Evolutionary conservation across 192 early-diverging fungal species (phyloP).

Genomic region (Umbelopsis isabellina): DNA sequence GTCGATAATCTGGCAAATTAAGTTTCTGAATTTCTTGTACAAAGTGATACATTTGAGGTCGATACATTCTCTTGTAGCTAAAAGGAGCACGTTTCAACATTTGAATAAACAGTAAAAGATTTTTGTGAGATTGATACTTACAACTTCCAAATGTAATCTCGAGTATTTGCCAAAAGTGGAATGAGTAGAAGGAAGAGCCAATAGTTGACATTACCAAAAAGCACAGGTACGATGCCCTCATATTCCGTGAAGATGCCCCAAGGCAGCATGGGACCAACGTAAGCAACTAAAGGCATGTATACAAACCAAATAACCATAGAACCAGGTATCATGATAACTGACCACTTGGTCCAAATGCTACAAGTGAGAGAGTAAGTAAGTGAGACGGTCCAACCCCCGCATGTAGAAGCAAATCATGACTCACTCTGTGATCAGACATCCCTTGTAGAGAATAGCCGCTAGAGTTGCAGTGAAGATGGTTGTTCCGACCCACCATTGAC

Average conservation of each 20-base stretch:
- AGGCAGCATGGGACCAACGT: slow-evolving; percentile 73
- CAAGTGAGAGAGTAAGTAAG: background rate
- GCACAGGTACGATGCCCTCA: slow-evolving; percentile 64
- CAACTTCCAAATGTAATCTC: slow-evolving; percentile 96
- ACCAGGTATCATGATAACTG: slow-evolving; percentile 86
- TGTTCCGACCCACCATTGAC: slow-evolving; percentile 91
- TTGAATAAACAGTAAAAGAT: background rate
- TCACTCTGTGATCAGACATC: slow-evolving; percentile 82
- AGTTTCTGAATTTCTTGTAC: slow-evolving; percentile 99
- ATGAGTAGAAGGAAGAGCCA: slow-evolving; percentile 87
- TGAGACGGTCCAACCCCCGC: background rate
- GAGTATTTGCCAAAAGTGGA: slow-evolving; percentile 76
- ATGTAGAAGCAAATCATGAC: background rate
- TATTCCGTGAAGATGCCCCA: slow-evolving; percentile 70
- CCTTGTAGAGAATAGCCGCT: slow-evolving; percentile 89
- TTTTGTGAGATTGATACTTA: slow-evolving; percentile 49
- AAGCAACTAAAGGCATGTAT: slow-evolving; percentile 81
- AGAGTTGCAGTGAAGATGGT: slow-evolving; percentile 90
- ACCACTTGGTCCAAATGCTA: slow-evolving; percentile 93
- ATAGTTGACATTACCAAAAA: slow-evolving; percentile 74
- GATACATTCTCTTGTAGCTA: slow-evolving; percentile 76
- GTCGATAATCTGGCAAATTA: slow-evolving; percentile 98
- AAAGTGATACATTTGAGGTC: slow-evolving; percentile 88
- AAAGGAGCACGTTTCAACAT: background rate
- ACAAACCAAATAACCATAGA: slow-evolving; percentile 89